A percentile compares a stretch with the other conserved stretches of the same genome.
These are phyloP conservation scores for Phanerochaete sordida DNA, from an alignment of 768 basidiomycete species.

Conservation along the genomic window DNA sequence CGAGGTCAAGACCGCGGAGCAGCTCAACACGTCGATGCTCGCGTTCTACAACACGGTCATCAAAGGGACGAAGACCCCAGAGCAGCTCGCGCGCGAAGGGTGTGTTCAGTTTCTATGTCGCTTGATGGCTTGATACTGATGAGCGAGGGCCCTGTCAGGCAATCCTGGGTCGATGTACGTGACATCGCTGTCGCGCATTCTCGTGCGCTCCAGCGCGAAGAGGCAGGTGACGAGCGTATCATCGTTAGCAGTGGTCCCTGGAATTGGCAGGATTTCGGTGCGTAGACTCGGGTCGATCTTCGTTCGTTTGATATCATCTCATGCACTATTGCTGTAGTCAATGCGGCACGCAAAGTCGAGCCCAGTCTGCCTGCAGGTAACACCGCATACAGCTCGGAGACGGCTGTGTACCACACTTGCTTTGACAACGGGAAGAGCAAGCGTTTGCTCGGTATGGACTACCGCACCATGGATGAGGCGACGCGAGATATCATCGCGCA, in stretches of 20 bases:
- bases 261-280: constrained; percentile 13
- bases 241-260: constrained; percentile 23
- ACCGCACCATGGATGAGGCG: constrained; percentile 15
- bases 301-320: background rate
- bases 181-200: constrained; percentile 13
- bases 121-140: background rate
- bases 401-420: constrained; percentile 15
- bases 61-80: constrained; percentile 4
- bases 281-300: background rate
- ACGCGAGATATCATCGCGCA: constrained; percentile 19
- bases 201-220: constrained; percentile 15
- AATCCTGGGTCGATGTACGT: constrained; percentile 19
- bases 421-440: constrained; percentile 9
- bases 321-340: background rate
- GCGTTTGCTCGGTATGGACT: constrained; percentile 20
- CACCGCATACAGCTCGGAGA: constrained; percentile 15
- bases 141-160: background rate
- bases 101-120: background rate
- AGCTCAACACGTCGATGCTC: constrained; percentile 38
- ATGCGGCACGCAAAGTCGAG: constrained; percentile 7
- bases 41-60: constrained; percentile 32
- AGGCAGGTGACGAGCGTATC: constrained; percentile 35
- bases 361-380: constrained; percentile 9
- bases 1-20: constrained; percentile 19
- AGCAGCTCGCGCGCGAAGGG: background rate